These are phyloP conservation scores for Alternaria arbusti DNA, from an alignment of 2,329 filamentous ascomycete genomes.

Conservation along the genomic window DNA sequence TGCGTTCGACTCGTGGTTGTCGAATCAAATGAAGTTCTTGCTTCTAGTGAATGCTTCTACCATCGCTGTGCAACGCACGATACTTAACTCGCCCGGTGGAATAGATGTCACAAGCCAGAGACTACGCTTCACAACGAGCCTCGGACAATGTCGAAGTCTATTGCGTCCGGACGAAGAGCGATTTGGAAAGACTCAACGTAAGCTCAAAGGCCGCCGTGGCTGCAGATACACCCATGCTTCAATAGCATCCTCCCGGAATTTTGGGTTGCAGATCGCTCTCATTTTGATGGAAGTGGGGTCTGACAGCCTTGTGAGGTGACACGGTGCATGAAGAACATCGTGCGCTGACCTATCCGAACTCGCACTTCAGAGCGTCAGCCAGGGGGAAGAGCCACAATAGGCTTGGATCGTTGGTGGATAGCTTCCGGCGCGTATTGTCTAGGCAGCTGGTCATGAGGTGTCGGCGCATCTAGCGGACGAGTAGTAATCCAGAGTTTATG, in stretches of 20 bases:
- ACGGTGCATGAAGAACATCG: neutral
- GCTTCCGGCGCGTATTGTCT: conserved; percentile 13
- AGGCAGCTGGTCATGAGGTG: conserved; percentile 11
- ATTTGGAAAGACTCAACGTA: conserved; percentile 1
- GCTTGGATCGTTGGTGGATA: neutral
- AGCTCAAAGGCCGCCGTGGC: conserved; percentile 18
- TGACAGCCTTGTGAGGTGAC: conserved; percentile 1
- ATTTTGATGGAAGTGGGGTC: conserved; percentile 3
- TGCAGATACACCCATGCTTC: conserved; percentile 25
- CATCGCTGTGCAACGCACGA: conserved; percentile 6
- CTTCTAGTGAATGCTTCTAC: neutral
- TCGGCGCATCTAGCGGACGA: conserved; percentile 6
- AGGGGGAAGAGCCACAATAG: conserved; percentile 13
- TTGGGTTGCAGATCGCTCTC: conserved; percentile 13
- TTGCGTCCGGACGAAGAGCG: conserved; percentile 24
- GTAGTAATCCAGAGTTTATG: neutral
- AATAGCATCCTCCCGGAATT: neutral
- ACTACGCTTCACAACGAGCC: conserved; percentile 11
- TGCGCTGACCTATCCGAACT: conserved; percentile 9
- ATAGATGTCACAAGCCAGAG: conserved; percentile 25
- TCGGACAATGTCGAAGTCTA: conserved; percentile 19
- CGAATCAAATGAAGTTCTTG: neutral
- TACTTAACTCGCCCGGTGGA: conserved; percentile 8
- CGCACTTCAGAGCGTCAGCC: conserved; percentile 2
- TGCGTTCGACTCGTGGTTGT: neutral